Evolutionary conservation across 306 rosid species (phyloP).

Genomic region (Amphicarpaea edgeworthii): DNA sequence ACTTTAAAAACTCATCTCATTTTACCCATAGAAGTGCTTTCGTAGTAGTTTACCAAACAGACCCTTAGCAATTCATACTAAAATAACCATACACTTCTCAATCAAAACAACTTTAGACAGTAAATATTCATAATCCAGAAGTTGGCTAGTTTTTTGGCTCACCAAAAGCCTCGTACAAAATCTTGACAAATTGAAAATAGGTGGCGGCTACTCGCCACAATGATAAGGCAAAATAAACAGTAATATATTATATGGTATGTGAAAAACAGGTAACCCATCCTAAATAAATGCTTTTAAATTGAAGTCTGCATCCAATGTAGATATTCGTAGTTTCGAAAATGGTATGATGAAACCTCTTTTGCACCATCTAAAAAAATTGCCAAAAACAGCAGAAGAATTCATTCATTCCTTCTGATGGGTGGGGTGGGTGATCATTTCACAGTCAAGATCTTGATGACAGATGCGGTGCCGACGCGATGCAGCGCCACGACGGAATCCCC

Average conservation of each 20-base stretch:
- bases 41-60: too few relatives aligned
- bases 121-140: background rate
- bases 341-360: background rate
- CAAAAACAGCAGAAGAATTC: conserved; percentile 23
- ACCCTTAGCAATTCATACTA: background rate
- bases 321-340: background rate
- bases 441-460: conserved; percentile 93
- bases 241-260: background rate
- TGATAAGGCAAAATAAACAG: conserved; percentile 21
- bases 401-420: background rate
- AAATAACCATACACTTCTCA: background rate
- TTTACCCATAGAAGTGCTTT: too few relatives aligned
- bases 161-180: conserved; percentile 34
- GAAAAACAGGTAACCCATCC: background rate
- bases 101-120: conserved; percentile 1
- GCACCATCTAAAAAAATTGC: conserved; percentile 26
- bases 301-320: conserved; percentile 18
- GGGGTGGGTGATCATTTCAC: conserved; percentile 87
- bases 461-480: conserved; percentile 91
- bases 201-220: conserved; percentile 32
- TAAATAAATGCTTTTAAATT: background rate
- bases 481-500: conserved; percentile 95
- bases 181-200: conserved; percentile 8
- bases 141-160: conserved; percentile 9
- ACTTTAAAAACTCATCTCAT: too few relatives aligned